phyloP scores from a whole-genome alignment of 2,329 filamentous ascomycete genomes.

The Dothideomycetidae sp. region DNA sequence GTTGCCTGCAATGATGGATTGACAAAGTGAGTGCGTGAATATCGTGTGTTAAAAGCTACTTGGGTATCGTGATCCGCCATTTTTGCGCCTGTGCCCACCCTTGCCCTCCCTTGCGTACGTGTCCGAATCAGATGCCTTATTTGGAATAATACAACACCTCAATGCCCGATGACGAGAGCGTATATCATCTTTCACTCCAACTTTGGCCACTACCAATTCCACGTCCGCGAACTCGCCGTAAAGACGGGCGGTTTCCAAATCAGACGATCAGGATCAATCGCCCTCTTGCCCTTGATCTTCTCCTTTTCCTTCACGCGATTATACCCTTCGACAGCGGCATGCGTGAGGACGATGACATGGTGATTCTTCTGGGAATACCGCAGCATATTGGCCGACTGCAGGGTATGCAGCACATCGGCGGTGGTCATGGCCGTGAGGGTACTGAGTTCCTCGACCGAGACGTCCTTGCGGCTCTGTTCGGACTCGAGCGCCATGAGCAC shows the following conservation, averaged over 20 bases:
- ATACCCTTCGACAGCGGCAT: conserved; percentile 57
- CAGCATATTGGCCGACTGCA: conserved; percentile 89
- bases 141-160: too few relatives aligned
- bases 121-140: neutral
- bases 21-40: too few relatives aligned
- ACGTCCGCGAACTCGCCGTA: conserved; percentile 74
- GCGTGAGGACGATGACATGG: conserved; percentile 87
- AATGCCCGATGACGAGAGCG: too few relatives aligned
- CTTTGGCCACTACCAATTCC: conserved; percentile 62
- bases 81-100: neutral
- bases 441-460: conserved; percentile 77
- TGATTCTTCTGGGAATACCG: conserved; percentile 70
- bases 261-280: conserved; percentile 63
- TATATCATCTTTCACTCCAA: too few relatives aligned
- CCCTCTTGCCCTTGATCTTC: conserved; percentile 59
- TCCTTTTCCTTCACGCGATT: conserved; percentile 58
- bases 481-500: conserved; percentile 60
- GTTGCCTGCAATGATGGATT: too few relatives aligned
- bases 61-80: too few relatives aligned
- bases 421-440: conserved; percentile 82
- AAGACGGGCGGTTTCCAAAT: conserved; percentile 97
- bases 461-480: conserved; percentile 42
- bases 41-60: too few relatives aligned
- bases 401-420: conserved; percentile 85
- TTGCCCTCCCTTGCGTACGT: neutral